Evolutionary conservation across 1,284 basidiomycete species (phyloP).

Genomic region (Sporisorium iseilematis-ciliati): DNA sequence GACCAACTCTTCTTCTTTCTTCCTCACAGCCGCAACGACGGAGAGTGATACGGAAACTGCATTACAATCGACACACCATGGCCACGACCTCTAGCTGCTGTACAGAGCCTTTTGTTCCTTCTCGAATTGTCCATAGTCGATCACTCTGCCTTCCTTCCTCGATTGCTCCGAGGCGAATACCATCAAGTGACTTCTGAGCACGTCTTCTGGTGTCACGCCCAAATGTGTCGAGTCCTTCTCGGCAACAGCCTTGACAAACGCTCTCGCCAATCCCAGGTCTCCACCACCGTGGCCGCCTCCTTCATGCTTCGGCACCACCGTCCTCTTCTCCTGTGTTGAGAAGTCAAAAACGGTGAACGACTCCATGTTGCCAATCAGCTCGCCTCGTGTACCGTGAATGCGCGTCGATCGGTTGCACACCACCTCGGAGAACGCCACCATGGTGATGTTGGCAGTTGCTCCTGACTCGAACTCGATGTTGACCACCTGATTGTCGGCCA

Average conservation of each 20-base stretch:
- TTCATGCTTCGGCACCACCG: conserved; percentile 29
- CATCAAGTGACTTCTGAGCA: conserved; percentile 41
- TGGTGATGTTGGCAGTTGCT: conserved; percentile 40
- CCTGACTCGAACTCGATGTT: conserved; percentile 43
- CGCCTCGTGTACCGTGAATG: conserved; percentile 40
- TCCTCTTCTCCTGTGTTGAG: conserved; percentile 34
- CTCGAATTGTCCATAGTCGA: conserved; percentile 30
- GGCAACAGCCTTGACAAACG: conserved; percentile 43
- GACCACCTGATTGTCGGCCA: conserved; percentile 42
- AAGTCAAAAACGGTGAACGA: conserved; percentile 44
- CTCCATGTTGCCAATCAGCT: conserved; percentile 41
- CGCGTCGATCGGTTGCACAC: conserved; percentile 46
- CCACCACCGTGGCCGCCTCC: conserved; percentile 43
- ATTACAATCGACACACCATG: neutral
- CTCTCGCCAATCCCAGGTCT: conserved; percentile 38
- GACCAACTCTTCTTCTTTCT: neutral
- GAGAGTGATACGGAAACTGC: neutral
- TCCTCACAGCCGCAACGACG: neutral
- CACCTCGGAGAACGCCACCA: conserved; percentile 36
- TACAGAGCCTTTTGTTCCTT: conserved; percentile 33
- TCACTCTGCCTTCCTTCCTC: conserved; percentile 27
- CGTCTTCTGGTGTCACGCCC: conserved; percentile 40
- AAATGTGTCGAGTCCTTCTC: conserved; percentile 30
- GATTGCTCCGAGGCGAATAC: conserved; percentile 33
- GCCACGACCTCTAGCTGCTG: conserved; percentile 2